A percentile compares a stretch with the other conserved stretches of the same genome.
Conservation (phyloP, 202 grass and related monocot genomes). For the Saccharum hybrid region DNA sequence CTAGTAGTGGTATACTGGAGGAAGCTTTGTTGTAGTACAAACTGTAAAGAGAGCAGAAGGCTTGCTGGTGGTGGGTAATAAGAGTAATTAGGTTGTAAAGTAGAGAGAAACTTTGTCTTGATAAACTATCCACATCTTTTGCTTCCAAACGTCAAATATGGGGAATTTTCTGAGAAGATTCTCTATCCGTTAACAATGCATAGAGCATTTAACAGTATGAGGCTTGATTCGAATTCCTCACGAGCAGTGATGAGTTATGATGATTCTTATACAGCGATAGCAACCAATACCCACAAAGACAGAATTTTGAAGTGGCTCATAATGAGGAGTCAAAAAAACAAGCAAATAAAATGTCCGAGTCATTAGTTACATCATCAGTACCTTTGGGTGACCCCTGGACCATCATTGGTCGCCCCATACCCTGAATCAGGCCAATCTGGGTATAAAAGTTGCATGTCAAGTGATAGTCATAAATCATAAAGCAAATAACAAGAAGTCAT, state of each 20-base stretch:
- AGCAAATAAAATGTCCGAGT: conserved; percentile 14
- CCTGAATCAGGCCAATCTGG: conserved; percentile 86
- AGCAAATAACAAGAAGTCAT: neutral
- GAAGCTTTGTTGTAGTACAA: conserved; percentile 29
- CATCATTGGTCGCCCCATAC: conserved; percentile 73
- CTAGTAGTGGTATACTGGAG: conserved; percentile 2
- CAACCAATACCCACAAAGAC: neutral
- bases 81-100: conserved; percentile 33
- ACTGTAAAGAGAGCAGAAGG: conserved; percentile 17
- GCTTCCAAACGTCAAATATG: conserved; percentile 54
- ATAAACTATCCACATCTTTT: conserved; percentile 10
- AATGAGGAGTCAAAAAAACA: conserved; percentile 25
- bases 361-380: conserved; percentile 29
- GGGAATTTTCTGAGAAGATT: conserved; percentile 71
- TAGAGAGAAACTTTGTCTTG: neutral
- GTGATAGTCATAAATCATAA: conserved; percentile 26
- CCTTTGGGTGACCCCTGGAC: conserved; percentile 75
- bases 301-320: neutral
- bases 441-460: conserved; percentile 39
- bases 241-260: conserved; percentile 4
- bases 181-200: conserved; percentile 59
- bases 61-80: conserved; percentile 49
- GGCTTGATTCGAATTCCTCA: conserved; percentile 22
- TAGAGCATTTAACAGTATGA: conserved; percentile 40
- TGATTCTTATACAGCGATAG: neutral